Percentiles rank a stretch among this genome's conserved stretches.
Evolutionary conservation across 805 yeast species (phyloP).

Genomic region (Myxozyma monticola): DNA sequence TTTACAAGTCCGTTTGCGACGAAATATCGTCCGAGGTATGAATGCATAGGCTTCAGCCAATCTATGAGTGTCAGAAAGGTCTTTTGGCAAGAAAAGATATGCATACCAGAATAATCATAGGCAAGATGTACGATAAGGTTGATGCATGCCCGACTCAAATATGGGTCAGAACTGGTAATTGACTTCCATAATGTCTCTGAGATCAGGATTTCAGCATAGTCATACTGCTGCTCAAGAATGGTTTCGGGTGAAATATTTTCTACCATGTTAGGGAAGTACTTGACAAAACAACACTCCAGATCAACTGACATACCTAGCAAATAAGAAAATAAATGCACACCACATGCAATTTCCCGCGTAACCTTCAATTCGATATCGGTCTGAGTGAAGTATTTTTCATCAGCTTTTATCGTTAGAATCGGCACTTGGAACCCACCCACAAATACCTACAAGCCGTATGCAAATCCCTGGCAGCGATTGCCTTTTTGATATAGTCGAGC

Average conservation of each 20-base stretch:
- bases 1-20: constrained; percentile 20
- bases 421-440: too few relatives aligned
- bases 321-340: constrained; percentile 16
- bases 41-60: constrained; percentile 16
- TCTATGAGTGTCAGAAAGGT: not conserved
- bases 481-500: constrained; percentile 53
- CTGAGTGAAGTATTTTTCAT: constrained; percentile 25
- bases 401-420: constrained; percentile 12
- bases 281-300: not conserved
- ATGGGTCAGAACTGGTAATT: constrained; percentile 16
- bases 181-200: constrained; percentile 25
- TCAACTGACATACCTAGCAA: constrained; percentile 13
- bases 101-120: constrained; percentile 15
- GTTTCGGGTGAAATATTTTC: constrained; percentile 13
- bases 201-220: constrained; percentile 24
- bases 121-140: constrained; percentile 16
- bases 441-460: constrained; percentile 13
- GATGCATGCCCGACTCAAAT: constrained; percentile 17
- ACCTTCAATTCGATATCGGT: constrained; percentile 17
- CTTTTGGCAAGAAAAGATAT: not conserved
- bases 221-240: constrained; percentile 21
- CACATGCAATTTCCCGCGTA: constrained; percentile 23
- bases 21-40: constrained; percentile 14
- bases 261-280: not conserved
- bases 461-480: constrained; percentile 38